Conservation (phyloP, 257 asterid genomes). For the Solanum rostratum region DNA sequence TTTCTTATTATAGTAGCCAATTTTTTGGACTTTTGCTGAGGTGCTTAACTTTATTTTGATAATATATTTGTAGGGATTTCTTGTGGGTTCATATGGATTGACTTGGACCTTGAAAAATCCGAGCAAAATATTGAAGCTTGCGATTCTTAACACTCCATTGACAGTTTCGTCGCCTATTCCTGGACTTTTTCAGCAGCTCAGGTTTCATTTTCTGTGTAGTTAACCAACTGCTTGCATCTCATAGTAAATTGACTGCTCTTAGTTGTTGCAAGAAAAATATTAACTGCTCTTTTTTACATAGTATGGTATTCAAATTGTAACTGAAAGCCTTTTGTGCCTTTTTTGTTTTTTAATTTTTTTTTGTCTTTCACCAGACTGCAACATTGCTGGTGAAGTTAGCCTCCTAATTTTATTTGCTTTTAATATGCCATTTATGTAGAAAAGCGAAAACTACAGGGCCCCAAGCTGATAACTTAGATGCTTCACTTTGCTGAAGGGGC, state of each 20-base stretch:
- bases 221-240: neutral
- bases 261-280: neutral
- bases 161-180: slow-evolving; percentile 89
- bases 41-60: neutral
- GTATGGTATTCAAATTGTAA: neutral
- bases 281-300: neutral
- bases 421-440: neutral
- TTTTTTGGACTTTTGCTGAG: neutral
- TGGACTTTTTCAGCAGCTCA: slow-evolving; percentile 86
- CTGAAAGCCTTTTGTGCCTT: neutral
- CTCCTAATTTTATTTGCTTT: neutral
- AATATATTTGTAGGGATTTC: slow-evolving; percentile 57
- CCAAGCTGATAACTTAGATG: neutral
- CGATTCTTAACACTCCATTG: slow-evolving; percentile 74
- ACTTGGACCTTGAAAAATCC: slow-evolving; percentile 90
- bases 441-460: neutral
- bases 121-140: slow-evolving; percentile 67
- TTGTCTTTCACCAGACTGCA: neutral
- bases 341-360: neutral
- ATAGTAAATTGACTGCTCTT: neutral
- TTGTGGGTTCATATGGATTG: slow-evolving; percentile 93
- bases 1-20: neutral
- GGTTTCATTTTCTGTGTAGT: slow-evolving; percentile 23
- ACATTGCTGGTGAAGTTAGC: neutral
- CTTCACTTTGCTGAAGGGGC: neutral